Conservation (phyloP, 108 stramenopile genomes). For the Skeletonema costatum region DNA sequence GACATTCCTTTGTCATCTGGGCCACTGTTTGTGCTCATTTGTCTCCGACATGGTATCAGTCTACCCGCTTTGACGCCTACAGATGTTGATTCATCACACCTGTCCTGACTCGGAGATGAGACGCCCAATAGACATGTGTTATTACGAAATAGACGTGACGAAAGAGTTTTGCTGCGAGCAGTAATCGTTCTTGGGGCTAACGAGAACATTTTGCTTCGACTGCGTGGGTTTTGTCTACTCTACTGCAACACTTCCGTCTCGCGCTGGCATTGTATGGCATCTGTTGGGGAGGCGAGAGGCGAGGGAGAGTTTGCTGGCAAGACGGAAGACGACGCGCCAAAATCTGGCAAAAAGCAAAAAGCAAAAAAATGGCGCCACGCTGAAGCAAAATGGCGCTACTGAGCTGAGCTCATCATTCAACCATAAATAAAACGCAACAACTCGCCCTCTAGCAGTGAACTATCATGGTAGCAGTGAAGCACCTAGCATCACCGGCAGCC, state of each 20-base stretch:
- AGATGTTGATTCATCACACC: neutral
- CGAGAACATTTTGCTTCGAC: neutral
- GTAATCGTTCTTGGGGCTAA: neutral
- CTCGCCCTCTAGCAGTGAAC: no score
- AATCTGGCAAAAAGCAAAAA: no score
- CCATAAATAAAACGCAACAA: no score
- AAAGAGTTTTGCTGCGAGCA: neutral
- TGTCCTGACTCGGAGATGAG: neutral
- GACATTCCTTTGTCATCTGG: neutral
- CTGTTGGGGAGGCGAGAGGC: no score
- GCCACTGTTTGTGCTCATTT: slow-evolving; percentile 20
- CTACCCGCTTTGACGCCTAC: neutral
- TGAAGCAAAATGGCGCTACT: no score
- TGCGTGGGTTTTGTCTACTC: neutral
- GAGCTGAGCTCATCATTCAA: no score
- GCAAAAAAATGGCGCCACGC: no score
- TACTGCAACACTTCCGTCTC: no score
- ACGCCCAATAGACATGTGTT: slow-evolving; percentile 1
- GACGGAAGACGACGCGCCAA: no score
- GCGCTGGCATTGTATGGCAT: no score
- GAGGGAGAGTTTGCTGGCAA: no score
- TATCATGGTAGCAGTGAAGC: neutral
- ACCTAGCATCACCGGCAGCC: slow-evolving; percentile 4
- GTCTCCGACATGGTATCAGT: slow-evolving; percentile 3
- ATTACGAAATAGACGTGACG: neutral